Percentiles rank a stretch among this genome's conserved stretches.
Evolutionary conservation across 2,329 filamentous ascomycete genomes (phyloP).

Genomic region (Podosphaera xanthii): DNA sequence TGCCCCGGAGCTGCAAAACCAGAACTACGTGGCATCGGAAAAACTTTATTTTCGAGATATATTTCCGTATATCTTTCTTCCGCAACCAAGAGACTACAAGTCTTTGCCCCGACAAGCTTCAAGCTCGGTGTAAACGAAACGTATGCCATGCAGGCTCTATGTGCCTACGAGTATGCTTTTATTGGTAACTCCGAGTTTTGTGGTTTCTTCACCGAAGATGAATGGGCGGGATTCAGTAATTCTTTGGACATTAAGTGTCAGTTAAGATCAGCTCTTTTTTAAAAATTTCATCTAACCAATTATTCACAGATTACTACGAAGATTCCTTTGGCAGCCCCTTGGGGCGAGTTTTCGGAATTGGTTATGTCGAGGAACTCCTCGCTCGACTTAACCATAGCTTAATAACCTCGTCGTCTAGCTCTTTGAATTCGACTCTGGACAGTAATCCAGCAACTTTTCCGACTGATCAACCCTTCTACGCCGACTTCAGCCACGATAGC

Average conservation of each 20-base stretch:
- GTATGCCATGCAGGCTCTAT: slow-evolving; percentile 28
- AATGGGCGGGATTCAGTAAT: slow-evolving; percentile 31
- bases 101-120: slow-evolving; percentile 25
- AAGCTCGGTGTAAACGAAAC: slow-evolving; percentile 25
- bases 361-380: slow-evolving; percentile 67
- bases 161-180: slow-evolving; percentile 28
- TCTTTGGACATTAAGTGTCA: slow-evolving; percentile 29
- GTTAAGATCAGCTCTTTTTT: background rate
- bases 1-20: slow-evolving; percentile 20
- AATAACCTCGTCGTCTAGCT: slow-evolving; percentile 47
- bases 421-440: slow-evolving; percentile 54
- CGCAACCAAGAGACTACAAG: slow-evolving; percentile 23
- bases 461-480: slow-evolving; percentile 42
- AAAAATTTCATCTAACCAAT: background rate
- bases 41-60: slow-evolving; percentile 22
- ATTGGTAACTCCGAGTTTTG: slow-evolving; percentile 30
- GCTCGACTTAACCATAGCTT: slow-evolving; percentile 46
- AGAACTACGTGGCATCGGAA: slow-evolving; percentile 16
- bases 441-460: slow-evolving; percentile 46
- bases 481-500: slow-evolving; percentile 81
- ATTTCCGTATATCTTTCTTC: slow-evolving; percentile 22
- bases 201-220: slow-evolving; percentile 27
- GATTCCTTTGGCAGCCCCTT: slow-evolving; percentile 60
- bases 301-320: slow-evolving; percentile 29
- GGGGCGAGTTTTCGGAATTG: slow-evolving; percentile 62